Evolutionary conservation across 805 yeast species (phyloP).

Genomic region (Maudiozyma bulderi): DNA sequence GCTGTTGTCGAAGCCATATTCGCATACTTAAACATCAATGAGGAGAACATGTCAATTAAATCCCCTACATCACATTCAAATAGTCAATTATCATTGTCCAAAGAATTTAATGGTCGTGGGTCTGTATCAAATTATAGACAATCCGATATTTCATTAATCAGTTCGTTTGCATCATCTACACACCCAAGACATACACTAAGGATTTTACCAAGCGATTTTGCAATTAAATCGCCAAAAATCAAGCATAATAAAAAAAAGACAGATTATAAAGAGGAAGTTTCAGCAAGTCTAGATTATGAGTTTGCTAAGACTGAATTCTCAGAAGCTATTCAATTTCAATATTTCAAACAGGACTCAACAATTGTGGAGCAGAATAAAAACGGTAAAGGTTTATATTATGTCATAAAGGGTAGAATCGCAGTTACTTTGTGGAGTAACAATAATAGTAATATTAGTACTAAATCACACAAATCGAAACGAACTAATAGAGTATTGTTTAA

Average conservation of each 20-base stretch:
- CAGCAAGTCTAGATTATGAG: slow-evolving; percentile 34
- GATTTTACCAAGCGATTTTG: slow-evolving; percentile 20
- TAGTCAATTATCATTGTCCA: neutral
- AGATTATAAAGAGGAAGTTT: slow-evolving; percentile 16
- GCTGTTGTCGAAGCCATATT: slow-evolving; percentile 68
- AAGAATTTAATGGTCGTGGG: neutral
- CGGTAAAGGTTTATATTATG: slow-evolving; percentile 68
- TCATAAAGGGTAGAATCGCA: slow-evolving; percentile 69
- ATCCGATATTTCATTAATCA: slow-evolving; percentile 12
- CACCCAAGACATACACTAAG: slow-evolving; percentile 15
- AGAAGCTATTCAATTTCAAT: slow-evolving; percentile 46
- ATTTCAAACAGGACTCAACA: slow-evolving; percentile 41
- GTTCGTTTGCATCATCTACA: slow-evolving; percentile 10
- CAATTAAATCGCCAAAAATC: slow-evolving; percentile 8
- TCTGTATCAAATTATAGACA: neutral
- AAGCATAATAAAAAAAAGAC: slow-evolving; percentile 9
- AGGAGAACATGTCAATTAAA: slow-evolving; percentile 25
- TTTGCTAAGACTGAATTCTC: slow-evolving; percentile 50
- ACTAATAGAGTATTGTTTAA: slow-evolving; percentile 34
- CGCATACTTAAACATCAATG: slow-evolving; percentile 53
- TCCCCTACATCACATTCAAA: neutral
- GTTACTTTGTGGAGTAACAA: slow-evolving; percentile 29
- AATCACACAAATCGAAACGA: neutral
- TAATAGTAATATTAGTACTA: neutral
- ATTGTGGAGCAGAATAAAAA: slow-evolving; percentile 56